Base-by-base conservation (phyloP, 192 early-diverging fungal genomes). In the Lobosporangium transversale region DNA sequence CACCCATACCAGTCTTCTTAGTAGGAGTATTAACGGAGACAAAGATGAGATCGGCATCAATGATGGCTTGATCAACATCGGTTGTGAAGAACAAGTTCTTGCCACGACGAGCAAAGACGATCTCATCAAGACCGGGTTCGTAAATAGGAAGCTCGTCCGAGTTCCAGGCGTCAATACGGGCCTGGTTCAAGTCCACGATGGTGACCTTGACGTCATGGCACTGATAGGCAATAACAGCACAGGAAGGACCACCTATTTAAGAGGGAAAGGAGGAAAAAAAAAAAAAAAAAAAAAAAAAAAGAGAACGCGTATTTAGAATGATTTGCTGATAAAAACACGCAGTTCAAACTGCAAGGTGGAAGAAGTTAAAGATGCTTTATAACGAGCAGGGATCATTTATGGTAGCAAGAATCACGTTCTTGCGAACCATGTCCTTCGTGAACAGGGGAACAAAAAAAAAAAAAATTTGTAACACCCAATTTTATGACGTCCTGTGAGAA, bases 11-110 rank as follows among this genome's bases (percentile, higher is more conserved):
- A 42, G 79, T 43, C 81, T 93, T 91, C 78, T 93, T 90, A 45
- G 94, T 90, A 18, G 96, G 96, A 23, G 95, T 98, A 78, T 96
- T 96, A 62, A 98, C 95, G 10, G 94, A 94, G 24, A 97, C 92
- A 71, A 98, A 91, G 65, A 98, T 94, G 17, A 98, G 70, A 70
- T 97, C 92, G 45, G 94, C 89, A 35, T 92, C 86, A 30, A 80
- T 50, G 58, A 98, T 94, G 61, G 88, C 88, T 23, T 58, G 57
- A 57, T 97, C 91, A 42, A 96, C 89, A 48, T 96, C 87, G 15
- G 94, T 92, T 14, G 91, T 83, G 80, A 96, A 98, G 79, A 90
- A 90, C 60, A 98, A 88, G 83, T 98, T 98, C 75, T 82, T 84
- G 36, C 88, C 89, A 52, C 95, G 89, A 57, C 84, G 75, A 6